Conservation (phyloP, 2,329 filamentous ascomycete species). For the Xylariaceae sp. region DNA sequence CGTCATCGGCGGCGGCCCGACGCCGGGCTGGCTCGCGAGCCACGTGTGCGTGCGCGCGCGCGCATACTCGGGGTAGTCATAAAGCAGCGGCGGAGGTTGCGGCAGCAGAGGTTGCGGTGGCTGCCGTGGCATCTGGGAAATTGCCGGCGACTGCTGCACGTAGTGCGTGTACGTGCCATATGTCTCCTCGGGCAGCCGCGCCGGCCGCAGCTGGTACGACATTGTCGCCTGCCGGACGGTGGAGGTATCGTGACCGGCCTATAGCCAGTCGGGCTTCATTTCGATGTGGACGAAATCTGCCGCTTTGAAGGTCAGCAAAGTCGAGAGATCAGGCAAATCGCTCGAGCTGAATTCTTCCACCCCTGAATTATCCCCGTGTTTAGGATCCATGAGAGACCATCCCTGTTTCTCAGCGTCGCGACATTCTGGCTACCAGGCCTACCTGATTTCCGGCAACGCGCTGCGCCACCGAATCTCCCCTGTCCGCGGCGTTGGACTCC, state of each 20-base stretch:
- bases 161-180: conserved; percentile 1
- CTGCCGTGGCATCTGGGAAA: conserved; percentile 1
- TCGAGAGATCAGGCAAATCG: not conserved
- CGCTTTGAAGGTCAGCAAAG: not conserved
- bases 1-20: conserved; percentile 9
- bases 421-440: too few relatives aligned
- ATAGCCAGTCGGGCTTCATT: not conserved
- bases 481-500: too few relatives aligned
- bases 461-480: too few relatives aligned
- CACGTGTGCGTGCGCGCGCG: conserved; percentile 12
- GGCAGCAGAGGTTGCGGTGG: not conserved
- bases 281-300: not conserved
- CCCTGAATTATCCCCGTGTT: too few relatives aligned
- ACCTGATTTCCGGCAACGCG: too few relatives aligned
- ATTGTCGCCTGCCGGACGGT: conserved; percentile 4
- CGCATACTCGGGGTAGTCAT: not conserved
- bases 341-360: too few relatives aligned
- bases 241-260: not conserved
- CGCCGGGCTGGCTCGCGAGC: conserved; percentile 11
- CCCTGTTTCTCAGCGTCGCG: too few relatives aligned
- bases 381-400: too few relatives aligned
- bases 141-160: conserved; percentile 1
- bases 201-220: conserved; percentile 15
- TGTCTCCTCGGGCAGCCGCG: conserved; percentile 4
- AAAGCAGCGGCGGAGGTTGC: not conserved